Conservation (phyloP, 108 stramenopile genomes). For the Cylindrotheca closterium region DNA sequence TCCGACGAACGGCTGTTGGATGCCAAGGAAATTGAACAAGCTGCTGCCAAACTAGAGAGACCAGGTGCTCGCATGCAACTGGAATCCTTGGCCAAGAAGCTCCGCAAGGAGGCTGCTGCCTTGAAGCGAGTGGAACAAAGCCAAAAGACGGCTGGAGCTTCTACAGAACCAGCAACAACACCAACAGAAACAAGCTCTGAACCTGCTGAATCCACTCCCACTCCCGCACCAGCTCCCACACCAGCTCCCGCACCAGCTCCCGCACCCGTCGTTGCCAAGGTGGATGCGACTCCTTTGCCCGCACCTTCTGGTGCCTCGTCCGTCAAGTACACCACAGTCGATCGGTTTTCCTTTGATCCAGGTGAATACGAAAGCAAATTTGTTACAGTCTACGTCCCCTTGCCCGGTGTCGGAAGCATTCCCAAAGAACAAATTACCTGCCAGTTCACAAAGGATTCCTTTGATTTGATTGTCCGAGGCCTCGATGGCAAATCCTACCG, state of each 20-base stretch:
- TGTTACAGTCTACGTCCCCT: slow-evolving; percentile 72
- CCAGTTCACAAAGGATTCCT: slow-evolving; percentile 54
- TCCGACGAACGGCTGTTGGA: slow-evolving; percentile 72
- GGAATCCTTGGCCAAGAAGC: slow-evolving; percentile 60
- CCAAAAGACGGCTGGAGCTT: neutral
- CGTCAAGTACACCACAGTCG: slow-evolving; percentile 53
- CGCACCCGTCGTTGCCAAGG: neutral
- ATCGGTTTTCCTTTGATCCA: slow-evolving; percentile 74
- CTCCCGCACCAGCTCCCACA: slow-evolving; percentile 10
- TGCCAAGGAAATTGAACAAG: slow-evolving; percentile 75
- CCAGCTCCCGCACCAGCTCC: slow-evolving; percentile 4
- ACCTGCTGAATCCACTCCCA: neutral
- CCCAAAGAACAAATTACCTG: slow-evolving; percentile 63
- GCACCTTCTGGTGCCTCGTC: slow-evolving; percentile 3
- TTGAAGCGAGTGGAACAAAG: slow-evolving; percentile 54
- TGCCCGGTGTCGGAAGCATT: slow-evolving; percentile 56
- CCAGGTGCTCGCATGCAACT: slow-evolving; percentile 69
- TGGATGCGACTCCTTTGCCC: neutral
- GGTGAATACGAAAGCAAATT: slow-evolving; percentile 72
- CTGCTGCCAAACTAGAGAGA: slow-evolving; percentile 42
- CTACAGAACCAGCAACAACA: neutral
- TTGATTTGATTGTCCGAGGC: slow-evolving; percentile 80
- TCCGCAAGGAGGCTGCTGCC: slow-evolving; percentile 68
- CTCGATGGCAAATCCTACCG: slow-evolving; percentile 88
- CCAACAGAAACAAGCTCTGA: slow-evolving; percentile 8